Percentiles rank a stretch among this genome's conserved stretches.
Conservation (phyloP, 2,329 filamentous ascomycete genomes). For the Zasmidium cellare region DNA sequence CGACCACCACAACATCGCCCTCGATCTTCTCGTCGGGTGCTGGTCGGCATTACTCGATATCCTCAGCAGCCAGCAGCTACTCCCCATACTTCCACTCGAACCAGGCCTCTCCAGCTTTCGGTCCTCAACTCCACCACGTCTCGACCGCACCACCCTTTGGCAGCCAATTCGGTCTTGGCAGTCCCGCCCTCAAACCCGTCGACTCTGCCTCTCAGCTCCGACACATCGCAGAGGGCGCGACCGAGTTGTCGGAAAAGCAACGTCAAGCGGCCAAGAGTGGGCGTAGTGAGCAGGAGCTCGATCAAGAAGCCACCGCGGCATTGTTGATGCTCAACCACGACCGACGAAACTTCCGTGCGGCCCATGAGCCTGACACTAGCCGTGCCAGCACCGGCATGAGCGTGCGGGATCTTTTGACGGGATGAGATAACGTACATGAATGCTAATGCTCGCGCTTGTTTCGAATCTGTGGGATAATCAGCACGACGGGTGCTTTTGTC, state of each 20-base stretch:
- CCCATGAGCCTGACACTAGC: constrained; percentile 15
- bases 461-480: background rate
- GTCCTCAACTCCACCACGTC: constrained; percentile 42
- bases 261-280: constrained; percentile 15
- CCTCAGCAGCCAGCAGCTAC: constrained; percentile 39
- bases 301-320: constrained; percentile 80
- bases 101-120: constrained; percentile 60
- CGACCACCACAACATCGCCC: constrained; percentile 41
- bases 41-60: constrained; percentile 39
- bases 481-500: background rate
- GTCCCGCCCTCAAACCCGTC: constrained; percentile 55
- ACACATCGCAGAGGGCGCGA: constrained; percentile 30
- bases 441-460: background rate
- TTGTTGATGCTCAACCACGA: constrained; percentile 85
- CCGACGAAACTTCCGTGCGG: constrained; percentile 54
- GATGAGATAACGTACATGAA: constrained; percentile 15
- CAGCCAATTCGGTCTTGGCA: constrained; percentile 30
- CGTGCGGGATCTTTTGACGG: constrained; percentile 47
- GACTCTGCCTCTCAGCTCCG: constrained; percentile 41
- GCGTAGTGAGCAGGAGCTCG: constrained; percentile 38
- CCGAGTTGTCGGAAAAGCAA: constrained; percentile 28
- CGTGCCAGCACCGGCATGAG: constrained; percentile 39
- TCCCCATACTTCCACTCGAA: constrained; percentile 44
- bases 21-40: constrained; percentile 29
- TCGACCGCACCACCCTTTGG: constrained; percentile 20